Conservation (phyloP, 2,329 filamentous ascomycete species). For the Xylariaceae sp. region DNA sequence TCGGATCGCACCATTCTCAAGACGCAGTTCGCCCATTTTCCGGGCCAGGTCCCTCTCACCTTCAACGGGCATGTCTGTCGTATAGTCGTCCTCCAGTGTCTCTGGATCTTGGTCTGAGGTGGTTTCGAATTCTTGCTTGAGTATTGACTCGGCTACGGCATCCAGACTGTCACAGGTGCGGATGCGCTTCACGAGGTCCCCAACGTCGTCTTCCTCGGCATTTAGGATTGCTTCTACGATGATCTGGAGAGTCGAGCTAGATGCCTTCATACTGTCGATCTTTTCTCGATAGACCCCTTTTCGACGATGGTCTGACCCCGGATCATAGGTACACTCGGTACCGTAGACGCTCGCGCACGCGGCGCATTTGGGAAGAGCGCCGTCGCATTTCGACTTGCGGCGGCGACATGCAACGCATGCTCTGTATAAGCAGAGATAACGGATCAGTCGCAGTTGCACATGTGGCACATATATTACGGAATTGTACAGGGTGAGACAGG, state of each 20-base stretch:
- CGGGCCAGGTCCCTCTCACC: conserved; percentile 79
- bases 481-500: neutral
- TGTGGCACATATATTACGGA: neutral
- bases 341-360: conserved; percentile 94
- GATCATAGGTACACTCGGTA: conserved; percentile 90
- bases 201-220: conserved; percentile 81
- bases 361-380: conserved; percentile 84
- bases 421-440: conserved; percentile 8
- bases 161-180: conserved; percentile 74
- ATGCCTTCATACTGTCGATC: conserved; percentile 80
- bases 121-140: conserved; percentile 39
- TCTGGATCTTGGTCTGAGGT: conserved; percentile 36
- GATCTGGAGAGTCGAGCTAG: conserved; percentile 84
- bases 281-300: conserved; percentile 98
- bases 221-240: conserved; percentile 90
- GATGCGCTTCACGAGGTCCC: conserved; percentile 77
- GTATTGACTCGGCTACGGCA: conserved; percentile 49
- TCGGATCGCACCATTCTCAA: conserved; percentile 82
- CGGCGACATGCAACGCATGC: conserved; percentile 76
- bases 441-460: conserved; percentile 1
- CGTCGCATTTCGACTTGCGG: conserved; percentile 86
- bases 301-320: conserved; percentile 89
- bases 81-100: conserved; percentile 40
- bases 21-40: conserved; percentile 86
- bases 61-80: conserved; percentile 40